Conservation (phyloP, 1,284 basidiomycete species). For the Sporisorium scitamineum region DNA sequence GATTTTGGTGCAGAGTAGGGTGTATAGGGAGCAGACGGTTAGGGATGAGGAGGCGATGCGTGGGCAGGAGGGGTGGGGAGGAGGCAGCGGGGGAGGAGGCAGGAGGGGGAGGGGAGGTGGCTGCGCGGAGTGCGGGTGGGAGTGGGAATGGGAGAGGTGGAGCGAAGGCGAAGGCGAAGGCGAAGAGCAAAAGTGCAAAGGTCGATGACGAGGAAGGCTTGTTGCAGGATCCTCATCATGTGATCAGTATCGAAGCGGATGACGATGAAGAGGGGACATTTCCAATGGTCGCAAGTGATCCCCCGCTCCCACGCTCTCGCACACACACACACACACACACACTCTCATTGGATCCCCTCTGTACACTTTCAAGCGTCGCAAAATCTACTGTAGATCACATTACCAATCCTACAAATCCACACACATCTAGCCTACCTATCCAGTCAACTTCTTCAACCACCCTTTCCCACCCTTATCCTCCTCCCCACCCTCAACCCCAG, state of each 20-base stretch:
- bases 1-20: conserved; percentile 63
- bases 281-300: conserved; percentile 17
- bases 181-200: neutral
- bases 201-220: conserved; percentile 12
- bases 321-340: neutral
- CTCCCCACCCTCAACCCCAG: neutral
- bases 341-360: neutral
- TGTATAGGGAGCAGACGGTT: conserved; percentile 65
- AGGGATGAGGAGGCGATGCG: conserved; percentile 48
- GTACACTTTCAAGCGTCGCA: neutral
- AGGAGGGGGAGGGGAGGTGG: conserved; percentile 8
- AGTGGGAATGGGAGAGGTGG: neutral
- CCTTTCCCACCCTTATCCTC: conserved; percentile 2
- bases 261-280: conserved; percentile 49
- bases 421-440: neutral
- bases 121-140: neutral
- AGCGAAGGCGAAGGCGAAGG: conserved; percentile 10
- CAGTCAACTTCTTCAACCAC: conserved; percentile 13
- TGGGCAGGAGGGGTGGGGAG: conserved; percentile 5
- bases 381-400: neutral
- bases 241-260: conserved; percentile 47
- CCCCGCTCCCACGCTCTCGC: neutral
- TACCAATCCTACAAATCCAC: neutral
- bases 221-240: conserved; percentile 30
- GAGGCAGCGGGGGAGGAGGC: neutral